phyloP scores from a whole-genome alignment of 192 early-diverging fungal genomes.

The Backusella westeae region DNA sequence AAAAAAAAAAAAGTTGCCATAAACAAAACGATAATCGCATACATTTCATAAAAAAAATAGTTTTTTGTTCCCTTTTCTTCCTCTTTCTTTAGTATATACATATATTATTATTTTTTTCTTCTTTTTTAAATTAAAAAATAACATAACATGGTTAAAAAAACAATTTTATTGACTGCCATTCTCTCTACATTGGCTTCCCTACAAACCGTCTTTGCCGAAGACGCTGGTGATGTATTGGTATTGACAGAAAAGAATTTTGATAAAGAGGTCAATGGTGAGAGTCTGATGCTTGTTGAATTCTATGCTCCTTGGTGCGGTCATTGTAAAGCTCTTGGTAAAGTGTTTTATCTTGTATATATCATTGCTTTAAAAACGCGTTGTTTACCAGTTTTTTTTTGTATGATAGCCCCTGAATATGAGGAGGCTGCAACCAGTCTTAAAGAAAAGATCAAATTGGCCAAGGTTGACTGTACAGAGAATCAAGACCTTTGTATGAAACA shows the following conservation, averaged over 20 bases:
- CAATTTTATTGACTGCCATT: constrained; percentile 22
- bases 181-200: constrained; percentile 27
- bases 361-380: not conserved
- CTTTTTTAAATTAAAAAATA: not conserved
- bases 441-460: constrained; percentile 75
- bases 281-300: constrained; percentile 87
- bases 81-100: not conserved
- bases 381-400: not conserved
- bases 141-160: constrained; percentile 22
- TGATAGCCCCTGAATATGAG: constrained; percentile 88
- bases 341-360: not conserved
- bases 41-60: not conserved
- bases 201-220: constrained; percentile 25
- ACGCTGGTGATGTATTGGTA: constrained; percentile 47
- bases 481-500: constrained; percentile 79
- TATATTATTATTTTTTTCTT: not conserved
- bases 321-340: constrained; percentile 80
- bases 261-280: constrained; percentile 53
- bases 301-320: constrained; percentile 99
- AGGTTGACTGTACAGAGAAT: constrained; percentile 96
- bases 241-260: constrained; percentile 62
- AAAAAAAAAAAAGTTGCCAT: not conserved
- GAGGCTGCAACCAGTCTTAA: constrained; percentile 86
- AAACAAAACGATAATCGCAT: not conserved
- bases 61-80: not conserved